Base-by-base conservation (phyloP, 1,284 basidiomycete genomes). In the Stygiomarasmius scandens region DNA sequence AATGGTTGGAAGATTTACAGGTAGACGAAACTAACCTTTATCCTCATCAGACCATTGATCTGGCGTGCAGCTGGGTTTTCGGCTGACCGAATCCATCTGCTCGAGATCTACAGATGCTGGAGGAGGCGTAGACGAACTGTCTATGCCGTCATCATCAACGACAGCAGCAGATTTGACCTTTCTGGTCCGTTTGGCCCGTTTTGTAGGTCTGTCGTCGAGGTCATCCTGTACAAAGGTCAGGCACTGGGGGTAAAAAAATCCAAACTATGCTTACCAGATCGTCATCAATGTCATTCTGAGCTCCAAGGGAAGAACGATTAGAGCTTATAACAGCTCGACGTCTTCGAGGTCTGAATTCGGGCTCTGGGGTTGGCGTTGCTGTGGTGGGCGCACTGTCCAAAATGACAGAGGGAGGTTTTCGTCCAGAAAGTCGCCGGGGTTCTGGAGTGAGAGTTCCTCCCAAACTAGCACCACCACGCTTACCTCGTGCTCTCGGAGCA, bases 11-110 rank as follows among this genome's bases (percentile, higher is more conserved):
- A 32, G 58, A 45, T 46, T 34, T 44, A 54, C 53, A 56, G 56
- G 47, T 9, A 59, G 56, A 48, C 44, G 51, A n/a, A 27, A 68
- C 76, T 61, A 61, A 84, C 85, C 76, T 77, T 82, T 82, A 66
- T 89, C 86, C 60, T 85, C 77, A 48, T 83, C 74, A 48, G 84
- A 74, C 87, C 88, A 83, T 24, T 73, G 71, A 36, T 66, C 67
- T 32, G 63, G 66, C 20, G 67, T 67, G 58, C 62, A 70, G 58
- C 72, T 77, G 76, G 62, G 38, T 19, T 72, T 66, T 61, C 78
- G 69, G 64, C 65, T 51, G 11, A 65, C 75, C 14, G 36, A 27
- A 61, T 70, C 52, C 64, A 71, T 58, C 67, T 69, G 27, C 63
- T 60, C 53, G 22, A 32, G 29, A 32, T 57, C 16, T 20, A 67